Base-by-base conservation (phyloP, 2,329 filamentous ascomycete genomes). In the Lachnellula cervina region DNA sequence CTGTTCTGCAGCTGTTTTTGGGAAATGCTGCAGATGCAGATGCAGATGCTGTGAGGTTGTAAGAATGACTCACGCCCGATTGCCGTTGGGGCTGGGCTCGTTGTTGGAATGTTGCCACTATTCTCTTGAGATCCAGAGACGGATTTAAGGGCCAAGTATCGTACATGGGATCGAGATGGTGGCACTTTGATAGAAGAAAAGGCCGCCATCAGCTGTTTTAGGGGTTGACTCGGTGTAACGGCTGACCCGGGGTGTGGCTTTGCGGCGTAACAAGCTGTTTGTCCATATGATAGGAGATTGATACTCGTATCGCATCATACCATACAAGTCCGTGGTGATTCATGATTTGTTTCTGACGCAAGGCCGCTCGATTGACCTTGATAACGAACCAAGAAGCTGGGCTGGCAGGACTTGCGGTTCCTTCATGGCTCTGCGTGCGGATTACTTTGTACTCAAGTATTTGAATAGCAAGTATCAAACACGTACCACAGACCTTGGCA, bases 41-140 rank as follows among this genome's bases (percentile, higher is more conserved):
- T 52, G 50, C 50, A 45, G 42, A 54, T 34, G 53, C 53, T 47
- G 43, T 32, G 9, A 32, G 28, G 6, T 32, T 32, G 53, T 51
- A 32, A 50, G 38, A 23, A 47, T 21, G 53, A 32, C 16, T 32
- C 28, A 32, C 11, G 28, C 28, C 28, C 28, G 28, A 32, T 32
- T 11, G 28, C 28, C 28, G 28, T 32, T 32, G 28, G 28, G 28
- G 28, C 9, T 32, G 28, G 28, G 28, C 8, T 32, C 3, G 28
- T 28, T 28, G 28, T 28, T 28, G 28, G 28, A 32, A 32, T 32
- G 8, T 32, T 32, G 28, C 7, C 28, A 32, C 28, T 32, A 32
- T 25, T 25, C 23, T 8, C 28, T 8, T 9, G 9, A 32, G 9
- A 32, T 32, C 28, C 9, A 11, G 28, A 32, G 28, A 32, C 28